Conservation (phyloP, 1,139 yeast species). For the Suhomyces taliae region DNA sequence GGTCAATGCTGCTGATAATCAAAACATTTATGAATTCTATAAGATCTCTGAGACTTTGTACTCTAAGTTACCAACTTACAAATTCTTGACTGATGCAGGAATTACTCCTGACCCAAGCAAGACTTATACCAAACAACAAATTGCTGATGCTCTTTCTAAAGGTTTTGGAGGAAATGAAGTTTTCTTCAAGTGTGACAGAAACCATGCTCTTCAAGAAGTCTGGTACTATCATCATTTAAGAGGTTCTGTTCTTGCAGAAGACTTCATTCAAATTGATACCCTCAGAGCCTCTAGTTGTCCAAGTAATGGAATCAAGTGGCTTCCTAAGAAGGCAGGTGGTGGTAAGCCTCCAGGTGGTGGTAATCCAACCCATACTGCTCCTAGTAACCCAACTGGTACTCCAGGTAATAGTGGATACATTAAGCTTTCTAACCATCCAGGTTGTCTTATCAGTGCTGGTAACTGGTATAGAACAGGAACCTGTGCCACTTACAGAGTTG, state of each 20-base stretch:
- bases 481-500: slow-evolving; percentile 70
- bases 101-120: slow-evolving; percentile 62
- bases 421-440: slow-evolving; percentile 55
- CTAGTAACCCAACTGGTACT: slow-evolving; percentile 33
- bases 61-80: slow-evolving; percentile 65
- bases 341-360: slow-evolving; percentile 5
- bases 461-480: slow-evolving; percentile 82
- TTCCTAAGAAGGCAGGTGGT: slow-evolving; percentile 61
- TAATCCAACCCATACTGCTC: slow-evolving; percentile 14
- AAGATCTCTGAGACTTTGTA: slow-evolving; percentile 64
- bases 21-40: slow-evolving; percentile 79
- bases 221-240: slow-evolving; percentile 86
- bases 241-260: slow-evolving; percentile 71
- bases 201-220: slow-evolving; percentile 72
- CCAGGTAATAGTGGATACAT: slow-evolving; percentile 38
- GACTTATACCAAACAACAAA: slow-evolving; percentile 65
- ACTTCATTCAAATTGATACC: slow-evolving; percentile 66
- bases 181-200: slow-evolving; percentile 68
- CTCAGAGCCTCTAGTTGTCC: slow-evolving; percentile 64
- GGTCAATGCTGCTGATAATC: slow-evolving; percentile 36
- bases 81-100: slow-evolving; percentile 66
- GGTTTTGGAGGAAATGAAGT: slow-evolving; percentile 63
- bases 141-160: slow-evolving; percentile 59
- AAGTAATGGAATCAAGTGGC: slow-evolving; percentile 63
- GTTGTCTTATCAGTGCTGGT: slow-evolving; percentile 84